These are phyloP conservation scores for Penicillium thymicola DNA, from an alignment of 2,329 filamentous ascomycete genomes.

Conservation along the genomic window DNA sequence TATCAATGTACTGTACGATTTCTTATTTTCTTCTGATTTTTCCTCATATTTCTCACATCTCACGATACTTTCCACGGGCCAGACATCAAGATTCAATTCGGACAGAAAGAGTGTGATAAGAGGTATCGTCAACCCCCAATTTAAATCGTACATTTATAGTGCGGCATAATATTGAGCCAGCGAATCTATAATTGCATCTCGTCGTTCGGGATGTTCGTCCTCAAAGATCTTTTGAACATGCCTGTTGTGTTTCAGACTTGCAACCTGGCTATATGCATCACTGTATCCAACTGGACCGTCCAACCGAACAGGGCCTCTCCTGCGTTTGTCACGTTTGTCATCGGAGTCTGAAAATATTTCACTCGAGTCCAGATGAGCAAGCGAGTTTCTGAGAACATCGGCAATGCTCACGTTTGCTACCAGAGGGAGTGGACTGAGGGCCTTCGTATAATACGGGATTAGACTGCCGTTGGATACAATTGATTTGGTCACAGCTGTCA, in stretches of 20 bases:
- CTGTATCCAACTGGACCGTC: background rate
- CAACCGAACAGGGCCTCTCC: background rate
- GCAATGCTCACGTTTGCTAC: conserved; percentile 13
- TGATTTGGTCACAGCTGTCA: conserved; percentile 11
- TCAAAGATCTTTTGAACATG: conserved; percentile 15
- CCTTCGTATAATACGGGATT: conserved; percentile 22
- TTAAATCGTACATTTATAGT: conserved; percentile 4
- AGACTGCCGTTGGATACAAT: conserved; percentile 16
- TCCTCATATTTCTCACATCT: too few relatives aligned
- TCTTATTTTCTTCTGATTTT: background rate
- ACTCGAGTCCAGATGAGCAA: conserved; percentile 3
- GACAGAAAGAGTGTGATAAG: background rate
- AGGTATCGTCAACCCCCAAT: background rate
- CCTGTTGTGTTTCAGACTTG: conserved; percentile 12
- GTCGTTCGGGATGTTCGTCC: conserved; percentile 7
- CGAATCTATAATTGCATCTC: conserved; percentile 19
- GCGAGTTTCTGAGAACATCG: conserved; percentile 18
- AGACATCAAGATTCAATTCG: background rate
- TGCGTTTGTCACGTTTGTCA: conserved; percentile 3
- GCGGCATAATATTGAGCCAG: conserved; percentile 9
- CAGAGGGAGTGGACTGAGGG: conserved; percentile 16
- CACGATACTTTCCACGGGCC: too few relatives aligned
- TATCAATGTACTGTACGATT: background rate
- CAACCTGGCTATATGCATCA: conserved; percentile 3
- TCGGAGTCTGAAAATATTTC: conserved; percentile 1